A percentile compares a stretch with the other conserved stretches of the same genome.
Conservation (phyloP, 202 grass and related monocot genomes). For the Setaria italica region DNA sequence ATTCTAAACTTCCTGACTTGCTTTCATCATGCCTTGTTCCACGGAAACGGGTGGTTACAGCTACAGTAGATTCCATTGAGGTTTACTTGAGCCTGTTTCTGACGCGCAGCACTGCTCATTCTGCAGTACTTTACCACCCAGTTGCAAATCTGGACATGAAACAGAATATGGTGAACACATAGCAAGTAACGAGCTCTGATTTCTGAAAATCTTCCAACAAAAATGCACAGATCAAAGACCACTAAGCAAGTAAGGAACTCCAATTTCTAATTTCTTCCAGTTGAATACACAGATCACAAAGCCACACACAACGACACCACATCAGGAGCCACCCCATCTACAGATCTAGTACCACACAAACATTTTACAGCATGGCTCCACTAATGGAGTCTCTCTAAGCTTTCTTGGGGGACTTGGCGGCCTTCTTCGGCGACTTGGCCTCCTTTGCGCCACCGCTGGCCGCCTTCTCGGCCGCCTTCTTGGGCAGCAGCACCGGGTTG, state of each 20-base stretch:
- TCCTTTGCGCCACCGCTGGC: conserved; percentile 7
- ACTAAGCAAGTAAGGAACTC: too few species aligned
- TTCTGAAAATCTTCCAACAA: not conserved
- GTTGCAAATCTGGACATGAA: not conserved
- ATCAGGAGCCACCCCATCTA: too few species aligned
- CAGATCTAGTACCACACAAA: conserved; percentile 7
- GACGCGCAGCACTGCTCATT: too few species aligned
- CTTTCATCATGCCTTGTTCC: too few species aligned
- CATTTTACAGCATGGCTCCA: not conserved
- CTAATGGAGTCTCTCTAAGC: not conserved
- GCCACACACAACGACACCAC: not conserved
- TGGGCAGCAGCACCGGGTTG: conserved; percentile 41
- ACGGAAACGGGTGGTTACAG: too few species aligned
- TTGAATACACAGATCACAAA: not conserved
- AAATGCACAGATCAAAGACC: not conserved
- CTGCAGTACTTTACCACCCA: too few species aligned
- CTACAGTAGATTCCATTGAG: too few species aligned
- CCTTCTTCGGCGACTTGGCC: conserved; percentile 40
- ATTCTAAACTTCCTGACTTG: too few species aligned
- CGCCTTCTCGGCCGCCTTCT: conserved; percentile 41
- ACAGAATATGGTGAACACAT: not conserved
- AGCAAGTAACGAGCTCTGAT: not conserved
- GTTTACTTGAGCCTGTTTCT: too few species aligned
- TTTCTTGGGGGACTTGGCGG: conserved; percentile 35
- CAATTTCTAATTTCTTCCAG: not conserved